phyloP scores from a whole-genome alignment of 139 green algal genomes.

The Chlamydomonas sp. region DNA sequence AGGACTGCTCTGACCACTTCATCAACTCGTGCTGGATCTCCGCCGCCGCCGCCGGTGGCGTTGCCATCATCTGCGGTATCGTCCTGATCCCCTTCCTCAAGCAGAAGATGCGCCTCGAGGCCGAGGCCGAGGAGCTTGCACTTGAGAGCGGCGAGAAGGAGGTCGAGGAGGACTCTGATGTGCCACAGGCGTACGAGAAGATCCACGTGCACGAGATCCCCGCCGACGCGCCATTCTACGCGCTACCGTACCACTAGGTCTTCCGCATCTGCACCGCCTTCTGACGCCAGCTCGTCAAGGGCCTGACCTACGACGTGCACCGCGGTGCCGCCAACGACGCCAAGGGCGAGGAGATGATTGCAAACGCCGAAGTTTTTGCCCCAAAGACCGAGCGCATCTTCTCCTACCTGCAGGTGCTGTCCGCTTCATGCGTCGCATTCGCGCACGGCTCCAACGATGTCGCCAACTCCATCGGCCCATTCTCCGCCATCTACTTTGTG shows the following conservation, averaged over 20 bases:
- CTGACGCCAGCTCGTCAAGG: background rate
- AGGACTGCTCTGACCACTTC: conserved; percentile 13
- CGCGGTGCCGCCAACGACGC: background rate
- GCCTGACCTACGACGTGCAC: conserved; percentile 16
- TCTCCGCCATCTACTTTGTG: conserved; percentile 54
- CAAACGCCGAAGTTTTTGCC: conserved; percentile 49
- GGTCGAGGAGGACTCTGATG: background rate
- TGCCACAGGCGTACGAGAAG: too few species aligned
- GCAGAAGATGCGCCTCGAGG: background rate
- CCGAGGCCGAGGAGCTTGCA: background rate
- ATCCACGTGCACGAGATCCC: conserved; percentile 1
- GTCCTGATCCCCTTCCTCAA: background rate
- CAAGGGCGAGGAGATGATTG: conserved; percentile 18
- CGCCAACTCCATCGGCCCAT: conserved; percentile 69
- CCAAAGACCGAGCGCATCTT: conserved; percentile 52
- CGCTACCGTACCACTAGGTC: conserved; percentile 3
- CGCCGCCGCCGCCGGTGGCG: background rate
- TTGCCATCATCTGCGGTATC: background rate
- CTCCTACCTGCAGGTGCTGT: conserved; percentile 70
- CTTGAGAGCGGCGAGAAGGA: background rate
- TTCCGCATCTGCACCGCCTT: background rate
- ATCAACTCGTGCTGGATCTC: conserved; percentile 13
- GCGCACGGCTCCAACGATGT: conserved; percentile 75
- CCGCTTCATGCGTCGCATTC: conserved; percentile 75
- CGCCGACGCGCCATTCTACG: background rate